phyloP scores from a whole-genome alignment of 1,284 basidiomycete genomes.

The Schizophyllum commune region DNA sequence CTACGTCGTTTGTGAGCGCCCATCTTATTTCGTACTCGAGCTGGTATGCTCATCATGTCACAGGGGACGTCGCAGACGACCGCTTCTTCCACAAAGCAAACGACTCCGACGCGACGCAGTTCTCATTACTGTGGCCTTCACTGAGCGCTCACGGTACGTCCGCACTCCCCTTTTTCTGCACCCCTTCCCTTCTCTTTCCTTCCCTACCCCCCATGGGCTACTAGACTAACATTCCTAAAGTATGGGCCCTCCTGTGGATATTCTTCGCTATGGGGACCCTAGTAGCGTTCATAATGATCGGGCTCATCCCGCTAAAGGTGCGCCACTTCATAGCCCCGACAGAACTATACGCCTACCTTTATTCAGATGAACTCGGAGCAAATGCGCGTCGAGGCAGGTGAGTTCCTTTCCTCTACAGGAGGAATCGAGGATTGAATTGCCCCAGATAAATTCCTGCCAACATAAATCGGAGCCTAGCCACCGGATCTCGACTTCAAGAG shows the following conservation, averaged over 20 bases:
- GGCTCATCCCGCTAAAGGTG: conserved; percentile 70
- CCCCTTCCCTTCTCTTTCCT: no score
- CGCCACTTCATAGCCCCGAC: neutral
- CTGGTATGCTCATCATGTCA: conserved; percentile 2
- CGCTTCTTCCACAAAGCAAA: conserved; percentile 81
- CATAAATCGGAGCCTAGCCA: no score
- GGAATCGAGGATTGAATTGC: no score
- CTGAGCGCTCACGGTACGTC: conserved; percentile 58
- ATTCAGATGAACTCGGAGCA: neutral
- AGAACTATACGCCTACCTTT: neutral
- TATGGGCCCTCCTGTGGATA: conserved; percentile 74
- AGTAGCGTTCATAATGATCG: conserved; percentile 63
- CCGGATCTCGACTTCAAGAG: no score
- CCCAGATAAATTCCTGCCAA: no score
- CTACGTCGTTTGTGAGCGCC: conserved; percentile 63
- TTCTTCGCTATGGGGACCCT: conserved; percentile 60
- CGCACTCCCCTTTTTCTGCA: conserved; percentile 4
- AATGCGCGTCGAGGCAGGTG: neutral
- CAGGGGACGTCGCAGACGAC: conserved; percentile 81
- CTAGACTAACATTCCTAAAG: conserved; percentile 27
- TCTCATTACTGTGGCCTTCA: conserved; percentile 56
- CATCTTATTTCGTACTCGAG: neutral
- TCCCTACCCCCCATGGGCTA: no score
- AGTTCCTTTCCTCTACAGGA: no score
- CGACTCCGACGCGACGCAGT: conserved; percentile 78